phyloP scores from a whole-genome alignment of 768 basidiomycete species.

The Terana coerulea region DNA sequence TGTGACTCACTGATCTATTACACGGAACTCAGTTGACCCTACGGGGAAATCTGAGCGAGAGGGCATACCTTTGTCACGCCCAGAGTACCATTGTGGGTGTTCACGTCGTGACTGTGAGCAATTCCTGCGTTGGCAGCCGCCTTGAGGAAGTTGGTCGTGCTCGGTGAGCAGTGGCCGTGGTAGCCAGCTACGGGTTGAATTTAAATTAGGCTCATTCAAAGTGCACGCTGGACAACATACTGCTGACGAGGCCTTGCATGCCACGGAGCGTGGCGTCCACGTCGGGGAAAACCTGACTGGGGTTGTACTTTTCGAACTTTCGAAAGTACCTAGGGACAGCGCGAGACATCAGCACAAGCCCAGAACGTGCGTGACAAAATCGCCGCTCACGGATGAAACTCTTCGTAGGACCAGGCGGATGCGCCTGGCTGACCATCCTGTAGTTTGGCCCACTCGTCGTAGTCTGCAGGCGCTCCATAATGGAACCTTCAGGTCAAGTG shows the following conservation, averaged over 20 bases:
- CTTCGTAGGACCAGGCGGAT: slow-evolving; percentile 55
- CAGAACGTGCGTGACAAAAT: background rate
- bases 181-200: slow-evolving; percentile 43
- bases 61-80: slow-evolving; percentile 53
- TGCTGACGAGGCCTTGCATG: slow-evolving; percentile 47
- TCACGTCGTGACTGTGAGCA: slow-evolving; percentile 52
- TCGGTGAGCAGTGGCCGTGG: slow-evolving; percentile 41
- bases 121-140: slow-evolving; percentile 50
- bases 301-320: slow-evolving; percentile 61
- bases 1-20: background rate
- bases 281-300: slow-evolving; percentile 44
- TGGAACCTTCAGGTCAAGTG: slow-evolving; percentile 34
- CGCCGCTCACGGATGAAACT: slow-evolving; percentile 43
- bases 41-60: too few species aligned
- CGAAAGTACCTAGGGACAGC: slow-evolving; percentile 54
- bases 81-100: slow-evolving; percentile 49
- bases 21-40: background rate
- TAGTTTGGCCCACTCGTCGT: slow-evolving; percentile 59
- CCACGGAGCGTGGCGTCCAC: slow-evolving; percentile 48
- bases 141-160: slow-evolving; percentile 50
- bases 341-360: background rate
- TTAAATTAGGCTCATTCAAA: background rate
- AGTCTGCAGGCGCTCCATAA: slow-evolving; percentile 63
- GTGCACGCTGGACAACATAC: slow-evolving; percentile 14
- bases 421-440: slow-evolving; percentile 39